Percentiles rank a stretch among this genome's conserved stretches.
Conservation (phyloP, 78 protist genomes). For the Speleostelium caveatum region DNA sequence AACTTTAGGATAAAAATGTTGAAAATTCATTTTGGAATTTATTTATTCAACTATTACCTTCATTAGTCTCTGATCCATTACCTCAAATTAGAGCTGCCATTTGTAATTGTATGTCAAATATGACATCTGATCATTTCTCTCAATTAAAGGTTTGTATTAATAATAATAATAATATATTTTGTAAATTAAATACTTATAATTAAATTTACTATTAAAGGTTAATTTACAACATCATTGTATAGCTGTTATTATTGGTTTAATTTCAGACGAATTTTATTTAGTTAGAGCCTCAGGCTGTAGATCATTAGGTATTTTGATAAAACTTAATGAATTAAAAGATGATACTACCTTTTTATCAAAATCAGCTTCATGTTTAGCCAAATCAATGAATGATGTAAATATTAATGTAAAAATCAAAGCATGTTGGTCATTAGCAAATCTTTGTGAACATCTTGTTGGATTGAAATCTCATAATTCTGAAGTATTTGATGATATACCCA, state of each 20-base stretch:
- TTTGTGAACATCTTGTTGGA: constrained; percentile 64
- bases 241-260: constrained; percentile 48
- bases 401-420: constrained; percentile 70
- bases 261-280: constrained; percentile 41
- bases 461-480: background rate
- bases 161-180: background rate
- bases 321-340: constrained; percentile 26
- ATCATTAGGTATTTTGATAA: constrained; percentile 52
- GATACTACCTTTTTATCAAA: constrained; percentile 52
- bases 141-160: background rate
- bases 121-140: constrained; percentile 18
- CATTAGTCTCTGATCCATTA: constrained; percentile 30
- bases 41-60: constrained; percentile 27
- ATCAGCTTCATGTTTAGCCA: constrained; percentile 40
- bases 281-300: constrained; percentile 63
- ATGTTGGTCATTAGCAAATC: constrained; percentile 74
- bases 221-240: constrained; percentile 44
- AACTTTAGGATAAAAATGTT: constrained; percentile 6
- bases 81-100: constrained; percentile 71
- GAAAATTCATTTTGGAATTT: constrained; percentile 45
- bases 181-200: no score
- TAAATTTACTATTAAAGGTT: background rate
- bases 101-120: constrained; percentile 67
- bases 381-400: constrained; percentile 66
- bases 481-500: constrained; percentile 29